Conservation (phyloP, 1,139 yeast species). For the Yamadazyma oceani region DNA sequence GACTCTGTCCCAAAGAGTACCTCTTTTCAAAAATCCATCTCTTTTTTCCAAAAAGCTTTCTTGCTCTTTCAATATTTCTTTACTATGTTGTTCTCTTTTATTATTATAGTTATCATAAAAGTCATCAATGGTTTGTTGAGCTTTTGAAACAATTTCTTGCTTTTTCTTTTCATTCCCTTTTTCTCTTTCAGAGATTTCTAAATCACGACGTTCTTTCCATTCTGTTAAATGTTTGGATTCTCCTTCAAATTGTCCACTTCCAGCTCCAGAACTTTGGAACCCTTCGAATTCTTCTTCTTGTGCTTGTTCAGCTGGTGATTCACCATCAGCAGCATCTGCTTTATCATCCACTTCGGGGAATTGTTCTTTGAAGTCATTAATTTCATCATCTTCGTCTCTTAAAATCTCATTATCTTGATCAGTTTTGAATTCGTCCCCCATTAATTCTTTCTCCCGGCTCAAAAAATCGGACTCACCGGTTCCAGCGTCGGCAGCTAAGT, state of each 20-base stretch:
- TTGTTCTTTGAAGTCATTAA: slow-evolving; percentile 64
- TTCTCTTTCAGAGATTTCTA: slow-evolving; percentile 83
- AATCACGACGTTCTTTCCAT: slow-evolving; percentile 84
- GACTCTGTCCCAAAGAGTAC: slow-evolving; percentile 89
- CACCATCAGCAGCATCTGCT: too few relatives aligned
- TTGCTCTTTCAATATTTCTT: slow-evolving; percentile 64
- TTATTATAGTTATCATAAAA: slow-evolving; percentile 90
- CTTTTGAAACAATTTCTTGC: slow-evolving; percentile 69
- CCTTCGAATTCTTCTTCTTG: slow-evolving; percentile 29
- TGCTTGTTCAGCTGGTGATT: slow-evolving; percentile 21
- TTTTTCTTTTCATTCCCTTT: slow-evolving; percentile 66
- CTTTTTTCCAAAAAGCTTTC: slow-evolving; percentile 73
- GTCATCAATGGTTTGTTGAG: slow-evolving; percentile 86
- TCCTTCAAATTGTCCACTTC: slow-evolving; percentile 25
- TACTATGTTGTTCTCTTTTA: slow-evolving; percentile 74
- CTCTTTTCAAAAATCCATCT: slow-evolving; percentile 73
- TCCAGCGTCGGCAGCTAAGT: slow-evolving; percentile 31
- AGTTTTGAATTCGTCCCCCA: slow-evolving; percentile 80
- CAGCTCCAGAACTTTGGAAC: slow-evolving; percentile 16
- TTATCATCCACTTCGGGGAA: slow-evolving; percentile 60
- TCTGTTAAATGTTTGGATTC: slow-evolving; percentile 61
- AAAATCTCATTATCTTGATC: slow-evolving; percentile 61
- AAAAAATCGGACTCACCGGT: slow-evolving; percentile 60
- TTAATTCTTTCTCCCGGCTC: slow-evolving; percentile 77
- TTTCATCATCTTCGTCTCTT: slow-evolving; percentile 57